Evolutionary conservation across 345 rosid genomes (phyloP), one percentile per base, ranked within the genome.

Genomic region (Populus deltoides): DNA sequence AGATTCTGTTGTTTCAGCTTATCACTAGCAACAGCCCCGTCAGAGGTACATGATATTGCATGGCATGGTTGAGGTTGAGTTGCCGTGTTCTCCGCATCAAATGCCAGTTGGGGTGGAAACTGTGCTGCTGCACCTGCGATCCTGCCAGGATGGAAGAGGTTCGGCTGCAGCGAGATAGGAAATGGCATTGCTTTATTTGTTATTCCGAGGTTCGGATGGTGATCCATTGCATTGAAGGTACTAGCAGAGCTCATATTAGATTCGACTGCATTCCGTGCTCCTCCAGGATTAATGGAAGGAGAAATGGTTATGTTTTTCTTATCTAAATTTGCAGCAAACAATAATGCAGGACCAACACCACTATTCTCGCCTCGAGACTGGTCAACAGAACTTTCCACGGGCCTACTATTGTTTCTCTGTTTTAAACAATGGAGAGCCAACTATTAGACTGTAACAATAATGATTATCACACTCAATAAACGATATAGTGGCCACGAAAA

Each of bases 141-240:
- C 81, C 81, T 86, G 33, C 78, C 87, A 61, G 90, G 79, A 47
- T 84, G 77, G 71, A 83, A 86, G 73, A 74, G 66, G 84, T 84
- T 90, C 76, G 90, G 86, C 80, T 88, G 97, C 79, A 88, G 81
- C 8, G 94, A 73, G 83, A 86, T 16, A n/a, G 92, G 92, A 83
- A 90, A 91, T 11, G 90, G 85, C 71, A 83, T 82, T 74, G 87
- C 72, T 78, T 78, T 83, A 63, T 75, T 86, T 68, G 80, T 68
- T 41, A 83, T 22, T 27, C 78, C 88, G 43, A 33, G 35, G 35
- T 33, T 33, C 5, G 86, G 83, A 75, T 68, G 82, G 62, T 79
- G 92, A 72, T 89, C 92, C 31, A 78, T 81, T 53, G 82, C 76
- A 74, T 86, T 88, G 81, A 81, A 84, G 63, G 78, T 53, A 41